phyloP scores from a whole-genome alignment of 495 filamentous ascomycete species.

The Pseudevernia furfuracea region DNA sequence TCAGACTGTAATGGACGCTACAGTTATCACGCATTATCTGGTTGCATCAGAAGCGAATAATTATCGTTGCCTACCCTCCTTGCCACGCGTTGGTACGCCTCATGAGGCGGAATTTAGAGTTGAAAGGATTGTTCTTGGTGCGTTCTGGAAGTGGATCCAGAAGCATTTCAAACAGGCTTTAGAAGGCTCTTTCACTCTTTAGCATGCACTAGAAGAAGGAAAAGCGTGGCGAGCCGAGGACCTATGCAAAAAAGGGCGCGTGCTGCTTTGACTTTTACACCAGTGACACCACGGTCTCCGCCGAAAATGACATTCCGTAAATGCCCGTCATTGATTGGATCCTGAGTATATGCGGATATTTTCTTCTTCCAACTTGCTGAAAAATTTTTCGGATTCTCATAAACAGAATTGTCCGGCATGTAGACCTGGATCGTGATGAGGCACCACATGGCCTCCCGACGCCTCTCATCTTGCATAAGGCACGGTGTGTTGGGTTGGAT shows the following conservation, averaged over 20 bases:
- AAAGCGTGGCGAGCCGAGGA: neutral
- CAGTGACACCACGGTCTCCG: too few species aligned
- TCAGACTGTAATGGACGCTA: neutral
- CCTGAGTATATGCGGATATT: too few species aligned
- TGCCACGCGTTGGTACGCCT: neutral
- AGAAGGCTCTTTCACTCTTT: neutral
- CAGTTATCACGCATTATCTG: constrained; percentile 13
- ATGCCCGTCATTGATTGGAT: neutral
- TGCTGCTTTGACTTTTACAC: neutral
- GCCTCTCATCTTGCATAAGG: neutral
- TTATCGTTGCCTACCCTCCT: neutral
- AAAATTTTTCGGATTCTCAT: neutral
- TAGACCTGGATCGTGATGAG: neutral
- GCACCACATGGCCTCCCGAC: neutral
- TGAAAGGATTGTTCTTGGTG: neutral
- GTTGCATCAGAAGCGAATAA: constrained; percentile 3
- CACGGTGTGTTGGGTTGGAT: neutral
- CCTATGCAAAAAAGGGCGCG: neutral
- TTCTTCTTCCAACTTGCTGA: neutral
- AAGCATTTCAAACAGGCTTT: neutral
- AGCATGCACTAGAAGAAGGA: neutral
- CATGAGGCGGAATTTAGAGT: neutral
- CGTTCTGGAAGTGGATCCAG: constrained; percentile 1
- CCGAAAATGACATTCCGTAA: neutral
- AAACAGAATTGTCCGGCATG: neutral